These are phyloP conservation scores for Hebeloma cylindrosporum DNA, from an alignment of 768 basidiomycete species.

Conservation along the genomic window DNA sequence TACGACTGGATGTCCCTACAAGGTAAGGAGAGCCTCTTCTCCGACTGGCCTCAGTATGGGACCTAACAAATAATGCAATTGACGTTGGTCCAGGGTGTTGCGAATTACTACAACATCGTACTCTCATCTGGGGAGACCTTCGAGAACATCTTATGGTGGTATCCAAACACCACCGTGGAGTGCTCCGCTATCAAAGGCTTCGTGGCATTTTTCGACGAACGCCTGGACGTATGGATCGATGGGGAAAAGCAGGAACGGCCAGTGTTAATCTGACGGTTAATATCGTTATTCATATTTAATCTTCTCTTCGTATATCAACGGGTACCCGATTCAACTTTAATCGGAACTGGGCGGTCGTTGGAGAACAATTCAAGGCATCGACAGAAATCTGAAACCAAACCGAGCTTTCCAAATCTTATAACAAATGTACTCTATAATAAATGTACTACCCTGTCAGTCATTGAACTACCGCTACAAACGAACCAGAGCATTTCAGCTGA, in stretches of 20 bases:
- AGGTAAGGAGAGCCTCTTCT: conserved; percentile 37
- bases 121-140: conserved; percentile 42
- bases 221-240: conserved; percentile 65
- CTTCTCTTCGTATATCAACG: too few species aligned
- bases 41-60: neutral
- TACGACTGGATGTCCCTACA: conserved; percentile 60
- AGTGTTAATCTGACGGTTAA: conserved; percentile 1
- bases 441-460: too few species aligned
- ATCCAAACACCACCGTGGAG: conserved; percentile 52
- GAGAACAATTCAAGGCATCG: neutral
- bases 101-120: conserved; percentile 55
- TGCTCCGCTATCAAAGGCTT: conserved; percentile 50
- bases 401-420: too few species aligned
- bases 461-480: too few species aligned
- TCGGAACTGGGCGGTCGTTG: neutral
- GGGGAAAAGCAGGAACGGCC: conserved; percentile 49
- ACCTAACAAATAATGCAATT: neutral
- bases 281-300: too few species aligned
- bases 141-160: conserved; percentile 64
- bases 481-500: too few species aligned
- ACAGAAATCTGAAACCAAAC: too few species aligned
- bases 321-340: too few species aligned
- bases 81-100: conserved; percentile 46
- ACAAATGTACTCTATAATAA: too few species aligned
- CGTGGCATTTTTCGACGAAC: conserved; percentile 65